Evolutionary conservation across 1,139 yeast genomes (phyloP), one percentile per base, ranked within the genome.

Genomic region (Blastobotrys arbuscula): DNA sequence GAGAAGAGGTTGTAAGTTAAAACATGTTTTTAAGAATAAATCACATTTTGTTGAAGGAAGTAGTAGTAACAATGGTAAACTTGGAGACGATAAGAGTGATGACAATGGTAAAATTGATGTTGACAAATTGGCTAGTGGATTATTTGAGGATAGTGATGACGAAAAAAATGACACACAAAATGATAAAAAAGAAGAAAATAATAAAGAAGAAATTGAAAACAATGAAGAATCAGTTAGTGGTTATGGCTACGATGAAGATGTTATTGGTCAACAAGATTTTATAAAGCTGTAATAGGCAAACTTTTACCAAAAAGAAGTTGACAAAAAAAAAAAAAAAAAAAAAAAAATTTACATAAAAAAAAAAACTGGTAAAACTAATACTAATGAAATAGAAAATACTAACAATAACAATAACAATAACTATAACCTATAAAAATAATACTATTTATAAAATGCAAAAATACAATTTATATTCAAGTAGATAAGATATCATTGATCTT

Each of bases 1-100:
- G 0, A 76, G 77, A 1, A 64, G 59, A 21, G 60, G 66, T 18
- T 83, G 89, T 59, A 63, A 67, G 21, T 65, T 83, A 41, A 62
- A 61, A 39, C 89, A 82, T 61, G 65, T 69, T 12, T 58, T 56
- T 12, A 54, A 55, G 48, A 62, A 55, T 56, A 55, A 60, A 62
- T 52, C 53, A 55, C 42, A 41, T 56, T 61, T 41, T 61, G 65
- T 53, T 72, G 59, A 60, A 12, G 61, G 56, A 13, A 55, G 3
- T 19, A 19, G 4, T n/a, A 60, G 7, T 6, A 66, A 65, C 5
- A 63, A 59, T 7, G 66, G 59, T 10, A 61, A 62, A 1, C n/a
- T n/a, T n/a, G n/a, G n/a, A n/a, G 73, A 71, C 26, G 53, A 48
- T 53, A n/a, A 50, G 70, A 70, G 36, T 56, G 57, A 39, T 4